A percentile compares a stretch with the other conserved stretches of the same genome.
Evolutionary conservation across 768 basidiomycete genomes (phyloP).

Genomic region (Artomyces pyxidatus): DNA sequence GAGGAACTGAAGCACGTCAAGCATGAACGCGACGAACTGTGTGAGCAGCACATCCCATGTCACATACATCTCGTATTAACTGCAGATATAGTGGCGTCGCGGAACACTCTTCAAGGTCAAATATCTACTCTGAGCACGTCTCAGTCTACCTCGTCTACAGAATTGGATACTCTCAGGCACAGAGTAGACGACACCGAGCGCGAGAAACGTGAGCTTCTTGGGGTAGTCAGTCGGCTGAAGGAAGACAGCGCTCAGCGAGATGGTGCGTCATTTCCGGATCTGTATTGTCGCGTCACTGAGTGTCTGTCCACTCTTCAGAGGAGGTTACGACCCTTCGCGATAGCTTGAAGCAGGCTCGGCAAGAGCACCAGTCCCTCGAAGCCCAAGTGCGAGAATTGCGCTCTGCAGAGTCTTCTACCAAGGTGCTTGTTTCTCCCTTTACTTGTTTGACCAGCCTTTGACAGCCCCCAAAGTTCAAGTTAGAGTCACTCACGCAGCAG

Average conservation of each 20-base stretch:
- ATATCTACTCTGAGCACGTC: constrained; percentile 48
- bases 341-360: constrained; percentile 66
- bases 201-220: constrained; percentile 86
- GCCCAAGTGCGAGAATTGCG: constrained; percentile 63
- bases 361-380: constrained; percentile 63
- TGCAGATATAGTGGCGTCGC: constrained; percentile 33
- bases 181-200: constrained; percentile 71
- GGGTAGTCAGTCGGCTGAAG: constrained; percentile 75
- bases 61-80: constrained; percentile 17
- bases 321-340: constrained; percentile 62
- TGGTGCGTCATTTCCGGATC: constrained; percentile 36
- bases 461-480: constrained; percentile 56
- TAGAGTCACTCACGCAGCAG: constrained; percentile 79
- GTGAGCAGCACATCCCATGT: constrained; percentile 31
- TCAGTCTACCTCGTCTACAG: constrained; percentile 54
- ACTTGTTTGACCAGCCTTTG: constrained; percentile 1
- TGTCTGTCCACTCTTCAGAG: no score
- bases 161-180: constrained; percentile 48
- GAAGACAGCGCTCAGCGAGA: constrained; percentile 68
- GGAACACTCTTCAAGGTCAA: constrained; percentile 43
- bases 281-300: no score
- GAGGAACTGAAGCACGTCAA: constrained; percentile 49
- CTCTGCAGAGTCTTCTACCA: constrained; percentile 69
- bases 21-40: constrained; percentile 57
- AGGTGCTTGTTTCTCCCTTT: constrained; percentile 33